Conservation (phyloP, 768 basidiomycete genomes). For the Lactarius vividus region DNA sequence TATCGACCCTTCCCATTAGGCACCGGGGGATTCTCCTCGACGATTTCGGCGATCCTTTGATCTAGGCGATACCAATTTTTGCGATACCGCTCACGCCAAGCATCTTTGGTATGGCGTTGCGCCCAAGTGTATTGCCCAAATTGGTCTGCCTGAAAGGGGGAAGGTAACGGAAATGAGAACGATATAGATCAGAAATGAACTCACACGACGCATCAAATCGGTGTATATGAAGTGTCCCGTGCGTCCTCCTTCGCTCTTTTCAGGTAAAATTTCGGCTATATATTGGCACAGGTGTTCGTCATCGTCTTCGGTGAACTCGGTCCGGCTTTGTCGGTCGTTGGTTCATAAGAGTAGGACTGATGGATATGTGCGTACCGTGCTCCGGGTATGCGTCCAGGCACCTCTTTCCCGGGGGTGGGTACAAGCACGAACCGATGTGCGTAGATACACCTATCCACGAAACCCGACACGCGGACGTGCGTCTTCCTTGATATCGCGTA, state of each 20-base stretch:
- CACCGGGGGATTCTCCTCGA: conserved; percentile 15
- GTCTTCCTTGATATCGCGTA: conserved; percentile 22
- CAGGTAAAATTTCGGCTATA: conserved; percentile 21
- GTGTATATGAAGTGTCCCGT: conserved; percentile 19
- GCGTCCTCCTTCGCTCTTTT: conserved; percentile 20
- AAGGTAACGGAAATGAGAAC: neutral
- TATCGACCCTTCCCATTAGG: conserved; percentile 24
- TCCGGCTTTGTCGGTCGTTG: neutral
- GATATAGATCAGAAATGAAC: neutral
- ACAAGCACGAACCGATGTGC: conserved; percentile 13
- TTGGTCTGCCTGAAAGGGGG: conserved; percentile 8
- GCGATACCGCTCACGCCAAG: conserved; percentile 31
- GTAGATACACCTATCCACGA: conserved; percentile 21
- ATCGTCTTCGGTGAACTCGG: conserved; percentile 20
- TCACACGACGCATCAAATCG: conserved; percentile 23
- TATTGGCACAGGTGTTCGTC: conserved; percentile 20
- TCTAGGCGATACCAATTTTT: conserved; percentile 27
- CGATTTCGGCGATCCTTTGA: conserved; percentile 23
- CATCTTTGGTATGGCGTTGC: conserved; percentile 24
- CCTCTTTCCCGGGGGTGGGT: neutral
- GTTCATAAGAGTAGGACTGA: neutral
- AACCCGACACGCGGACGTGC: conserved; percentile 25
- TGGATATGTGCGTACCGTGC: conserved; percentile 10
- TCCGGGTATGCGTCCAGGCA: conserved; percentile 6
- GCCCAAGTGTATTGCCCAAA: conserved; percentile 26